Evolutionary conservation across 257 asterid species (phyloP).

Genomic region (Buddleja alternifolia): DNA sequence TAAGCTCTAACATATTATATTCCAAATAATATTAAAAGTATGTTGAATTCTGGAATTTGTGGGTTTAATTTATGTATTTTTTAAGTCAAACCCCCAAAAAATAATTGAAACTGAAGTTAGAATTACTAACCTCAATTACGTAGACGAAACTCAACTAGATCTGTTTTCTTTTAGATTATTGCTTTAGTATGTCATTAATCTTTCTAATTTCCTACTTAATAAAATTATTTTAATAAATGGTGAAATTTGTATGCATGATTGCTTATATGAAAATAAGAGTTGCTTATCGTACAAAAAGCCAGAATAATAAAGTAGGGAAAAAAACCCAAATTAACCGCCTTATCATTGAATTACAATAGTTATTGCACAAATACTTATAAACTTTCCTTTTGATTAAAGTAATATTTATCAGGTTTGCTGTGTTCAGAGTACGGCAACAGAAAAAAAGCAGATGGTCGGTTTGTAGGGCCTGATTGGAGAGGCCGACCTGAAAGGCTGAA

Average conservation of each 20-base stretch:
- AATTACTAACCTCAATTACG: no score
- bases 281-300: slow-evolving; percentile 21
- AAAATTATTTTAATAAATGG: background rate
- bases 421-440: background rate
- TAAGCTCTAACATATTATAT: no score
- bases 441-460: slow-evolving; percentile 39
- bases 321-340: background rate
- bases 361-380: background rate
- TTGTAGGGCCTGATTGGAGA: slow-evolving; percentile 35
- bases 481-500: background rate
- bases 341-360: slow-evolving; percentile 12
- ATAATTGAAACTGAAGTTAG: no score
- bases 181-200: background rate
- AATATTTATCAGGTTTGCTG: background rate
- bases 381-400: background rate
- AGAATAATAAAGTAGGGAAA: slow-evolving; percentile 5
- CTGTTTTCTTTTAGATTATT: background rate
- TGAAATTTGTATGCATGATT: background rate
- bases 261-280: slow-evolving; percentile 25
- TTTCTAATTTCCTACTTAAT: background rate
- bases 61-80: no score
- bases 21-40: no score
- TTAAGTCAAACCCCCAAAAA: no score
- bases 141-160: no score
- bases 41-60: no score